Evolutionary conservation across 768 basidiomycete species (phyloP).

Genomic region (Lactifluus subvellereus): DNA sequence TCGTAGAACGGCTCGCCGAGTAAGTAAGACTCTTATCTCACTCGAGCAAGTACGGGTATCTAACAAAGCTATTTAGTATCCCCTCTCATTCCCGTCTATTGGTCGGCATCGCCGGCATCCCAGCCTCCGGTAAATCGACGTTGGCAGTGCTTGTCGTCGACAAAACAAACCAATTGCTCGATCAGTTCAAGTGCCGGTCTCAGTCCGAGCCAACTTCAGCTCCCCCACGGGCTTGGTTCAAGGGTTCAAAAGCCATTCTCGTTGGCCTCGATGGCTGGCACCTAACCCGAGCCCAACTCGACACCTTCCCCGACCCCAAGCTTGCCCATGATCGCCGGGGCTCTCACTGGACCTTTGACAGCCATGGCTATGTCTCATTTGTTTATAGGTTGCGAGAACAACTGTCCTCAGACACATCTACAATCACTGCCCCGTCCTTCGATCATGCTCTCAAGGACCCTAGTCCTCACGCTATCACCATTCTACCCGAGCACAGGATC

Average conservation of each 20-base stretch:
- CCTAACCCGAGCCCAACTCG: conserved; percentile 70
- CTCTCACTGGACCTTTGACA: conserved; percentile 89
- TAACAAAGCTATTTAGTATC: conserved; percentile 23
- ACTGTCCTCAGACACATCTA: conserved; percentile 11
- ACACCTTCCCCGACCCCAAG: conserved; percentile 65
- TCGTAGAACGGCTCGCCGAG: conserved; percentile 5
- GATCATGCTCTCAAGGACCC: conserved; percentile 88
- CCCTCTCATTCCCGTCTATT: conserved; percentile 43
- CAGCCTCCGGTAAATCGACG: conserved; percentile 85
- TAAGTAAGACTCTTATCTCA: background rate
- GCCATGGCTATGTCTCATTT: conserved; percentile 62
- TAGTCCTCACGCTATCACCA: conserved; percentile 46
- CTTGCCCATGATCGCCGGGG: conserved; percentile 78
- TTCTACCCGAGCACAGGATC: conserved; percentile 64
- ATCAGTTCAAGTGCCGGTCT: background rate
- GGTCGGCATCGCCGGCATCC: conserved; percentile 70
- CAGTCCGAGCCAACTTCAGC: background rate
- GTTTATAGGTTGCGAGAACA: conserved; percentile 48
- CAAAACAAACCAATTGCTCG: conserved; percentile 44
- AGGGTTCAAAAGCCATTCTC: conserved; percentile 43
- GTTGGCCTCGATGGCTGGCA: conserved; percentile 94
- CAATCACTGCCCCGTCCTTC: conserved; percentile 73
- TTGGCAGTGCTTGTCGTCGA: conserved; percentile 56
- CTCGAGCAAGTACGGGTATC: background rate
- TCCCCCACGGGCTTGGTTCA: background rate